Evolutionary conservation across 2,329 filamentous ascomycete species (phyloP).

Genomic region (Domatiomyces catenatus): DNA sequence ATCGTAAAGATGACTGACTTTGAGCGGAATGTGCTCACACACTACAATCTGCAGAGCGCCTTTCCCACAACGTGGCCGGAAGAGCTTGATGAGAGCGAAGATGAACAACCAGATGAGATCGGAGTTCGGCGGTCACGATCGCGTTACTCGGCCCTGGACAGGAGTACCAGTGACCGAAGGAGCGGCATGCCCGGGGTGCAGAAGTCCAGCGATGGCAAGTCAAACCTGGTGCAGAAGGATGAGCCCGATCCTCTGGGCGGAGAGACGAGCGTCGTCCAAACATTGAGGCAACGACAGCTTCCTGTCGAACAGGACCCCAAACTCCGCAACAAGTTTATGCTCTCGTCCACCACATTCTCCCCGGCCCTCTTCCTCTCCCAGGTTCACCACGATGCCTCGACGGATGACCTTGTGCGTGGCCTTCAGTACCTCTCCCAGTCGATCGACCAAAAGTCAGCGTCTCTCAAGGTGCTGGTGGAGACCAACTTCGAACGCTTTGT

Average conservation of each 20-base stretch:
- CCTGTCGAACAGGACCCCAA: constrained; percentile 70
- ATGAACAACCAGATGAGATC: constrained; percentile 27
- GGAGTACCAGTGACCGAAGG: constrained; percentile 52
- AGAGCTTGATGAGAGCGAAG: constrained; percentile 58
- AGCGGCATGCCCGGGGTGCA: constrained; percentile 54
- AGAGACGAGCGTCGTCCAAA: constrained; percentile 69
- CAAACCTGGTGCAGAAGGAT: constrained; percentile 73
- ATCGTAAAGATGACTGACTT: constrained; percentile 46
- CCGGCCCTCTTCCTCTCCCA: constrained; percentile 80
- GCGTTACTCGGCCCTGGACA: constrained; percentile 70
- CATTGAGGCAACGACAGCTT: constrained; percentile 60
- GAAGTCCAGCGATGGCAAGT: constrained; percentile 50
- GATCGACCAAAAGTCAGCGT: constrained; percentile 95
- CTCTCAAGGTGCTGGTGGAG: constrained; percentile 87
- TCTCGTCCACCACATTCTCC: constrained; percentile 91
- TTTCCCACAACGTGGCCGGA: constrained; percentile 76
- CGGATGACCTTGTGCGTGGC: constrained; percentile 62
- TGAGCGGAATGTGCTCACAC: constrained; percentile 64
- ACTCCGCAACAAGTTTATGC: constrained; percentile 76
- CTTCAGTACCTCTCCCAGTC: constrained; percentile 75
- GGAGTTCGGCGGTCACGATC: constrained; percentile 49
- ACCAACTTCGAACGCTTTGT: constrained; percentile 98
- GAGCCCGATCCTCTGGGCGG: constrained; percentile 86
- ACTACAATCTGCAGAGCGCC: constrained; percentile 69
- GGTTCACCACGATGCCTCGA: constrained; percentile 74